These are phyloP conservation scores for Penicillium paxilli DNA, from an alignment of 495 filamentous ascomycete genomes.

Conservation along the genomic window DNA sequence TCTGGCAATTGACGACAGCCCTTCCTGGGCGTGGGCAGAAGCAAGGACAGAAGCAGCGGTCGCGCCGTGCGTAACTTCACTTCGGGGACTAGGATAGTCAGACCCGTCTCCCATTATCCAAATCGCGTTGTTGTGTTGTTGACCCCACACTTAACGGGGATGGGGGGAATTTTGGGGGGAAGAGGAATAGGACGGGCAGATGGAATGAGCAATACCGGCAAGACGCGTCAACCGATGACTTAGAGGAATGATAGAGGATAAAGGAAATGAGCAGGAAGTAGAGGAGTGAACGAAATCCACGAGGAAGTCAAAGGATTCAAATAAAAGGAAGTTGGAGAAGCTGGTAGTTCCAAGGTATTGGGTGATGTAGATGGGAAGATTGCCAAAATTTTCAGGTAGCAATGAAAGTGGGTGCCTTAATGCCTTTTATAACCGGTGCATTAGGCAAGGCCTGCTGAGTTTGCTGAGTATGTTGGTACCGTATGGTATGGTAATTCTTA, in stretches of 20 bases:
- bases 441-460: no score
- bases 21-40: slow-evolving; percentile 36
- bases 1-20: slow-evolving; percentile 36
- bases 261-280: neutral
- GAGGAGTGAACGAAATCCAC: neutral
- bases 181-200: slow-evolving; percentile 17
- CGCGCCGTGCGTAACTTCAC: slow-evolving; percentile 45
- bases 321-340: neutral
- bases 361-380: slow-evolving; percentile 7
- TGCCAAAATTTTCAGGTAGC: slow-evolving; percentile 39
- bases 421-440: no score
- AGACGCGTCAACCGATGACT: slow-evolving; percentile 23
- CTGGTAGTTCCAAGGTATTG: no score
- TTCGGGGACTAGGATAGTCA: slow-evolving; percentile 54
- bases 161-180: no score
- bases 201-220: slow-evolving; percentile 26
- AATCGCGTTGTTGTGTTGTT: no score
- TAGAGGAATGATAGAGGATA: slow-evolving; percentile 1
- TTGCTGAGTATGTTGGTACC: no score
- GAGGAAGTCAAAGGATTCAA: slow-evolving; percentile 7
- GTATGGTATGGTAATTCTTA: no score
- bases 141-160: slow-evolving; percentile 37
- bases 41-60: slow-evolving; percentile 40
- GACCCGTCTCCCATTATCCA: slow-evolving; percentile 46
- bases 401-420: slow-evolving; percentile 20